Base-by-base conservation (phyloP, 208 protist species). In the Trypanosoma vivax region DNA sequence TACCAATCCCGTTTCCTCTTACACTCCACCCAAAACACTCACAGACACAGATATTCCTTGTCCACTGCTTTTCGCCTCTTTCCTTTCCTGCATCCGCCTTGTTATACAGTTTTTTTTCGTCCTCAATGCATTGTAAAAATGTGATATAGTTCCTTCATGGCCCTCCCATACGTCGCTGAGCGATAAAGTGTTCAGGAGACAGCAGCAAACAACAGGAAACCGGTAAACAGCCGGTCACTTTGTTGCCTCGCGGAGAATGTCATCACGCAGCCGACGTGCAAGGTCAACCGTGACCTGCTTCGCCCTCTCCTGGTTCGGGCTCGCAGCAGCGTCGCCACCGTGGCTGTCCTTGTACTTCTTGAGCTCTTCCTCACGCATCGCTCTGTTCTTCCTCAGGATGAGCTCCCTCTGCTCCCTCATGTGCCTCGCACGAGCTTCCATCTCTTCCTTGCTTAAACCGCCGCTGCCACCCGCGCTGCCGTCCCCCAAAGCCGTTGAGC, bases 321-420 rank as follows among this genome's bases (percentile, higher is more conserved):
- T 39, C 13, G 18, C 27, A 3, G 46, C 16, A 13, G 54, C 11
- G 16, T 48, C 55, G 35, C 41, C 57, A 39, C 58, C 70, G 38
- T 80, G 65, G 41, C 66, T 56, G 11, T 53, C 27, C 2, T 70
- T 64, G 64, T 79, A 94, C 13, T 82, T 60, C 25, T 69, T 50
- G 7, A 94, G 63, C 55, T 90, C 77, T 46, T 85, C 62, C 50
- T 92, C 59, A 13, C 88, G 81, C 2, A 45, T 70, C 4, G 73
- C 82, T 33, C 86, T 90, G 48, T 91, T 94, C 41, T 73, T 61
- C 4, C 64, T 56, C 0, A 94, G 49, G 46, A 94, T 88, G 34
- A 70, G 72, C 48, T 88, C 83, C 0, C 88, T 81, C 55, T 94
- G 88, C 68, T 90, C 66, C 28, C 75, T 61, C 80, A 94, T 90